Percentiles rank a stretch among this genome's conserved stretches.
phyloP scores from a whole-genome alignment of 805 yeast genomes.

The Yarrowia porcina region DNA sequence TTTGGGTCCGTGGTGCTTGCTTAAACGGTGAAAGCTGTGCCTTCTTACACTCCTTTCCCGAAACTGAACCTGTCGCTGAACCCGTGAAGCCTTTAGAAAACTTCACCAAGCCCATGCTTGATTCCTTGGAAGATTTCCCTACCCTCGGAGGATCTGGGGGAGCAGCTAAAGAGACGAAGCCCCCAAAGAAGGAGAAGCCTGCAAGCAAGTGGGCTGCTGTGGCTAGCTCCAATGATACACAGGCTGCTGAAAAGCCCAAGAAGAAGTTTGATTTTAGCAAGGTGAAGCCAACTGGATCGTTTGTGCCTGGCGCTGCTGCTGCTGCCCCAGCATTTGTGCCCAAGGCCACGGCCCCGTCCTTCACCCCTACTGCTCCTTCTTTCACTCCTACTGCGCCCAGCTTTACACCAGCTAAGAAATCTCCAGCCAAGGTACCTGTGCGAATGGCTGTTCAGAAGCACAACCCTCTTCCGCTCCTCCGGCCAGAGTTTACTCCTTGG shows the following conservation, averaged over 20 bases:
- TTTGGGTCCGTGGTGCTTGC: conserved; percentile 48
- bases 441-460: background rate
- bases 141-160: conserved; percentile 28
- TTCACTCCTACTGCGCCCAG: background rate
- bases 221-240: background rate
- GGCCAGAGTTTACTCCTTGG: conserved; percentile 35
- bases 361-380: background rate
- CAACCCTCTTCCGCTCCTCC: conserved; percentile 8
- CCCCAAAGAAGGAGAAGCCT: background rate
- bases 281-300: conserved; percentile 27
- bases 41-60: conserved; percentile 44
- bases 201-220: conserved; percentile 2
- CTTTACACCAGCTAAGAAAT: background rate
- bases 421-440: background rate
- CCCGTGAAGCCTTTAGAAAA: conserved; percentile 14
- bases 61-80: conserved; percentile 15
- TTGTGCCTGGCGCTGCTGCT: conserved; percentile 13
- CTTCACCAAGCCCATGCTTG: conserved; percentile 26
- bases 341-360: background rate
- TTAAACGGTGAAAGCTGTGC: conserved; percentile 44
- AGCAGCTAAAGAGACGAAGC: background rate
- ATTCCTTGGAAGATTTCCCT: conserved; percentile 33
- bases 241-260: background rate
- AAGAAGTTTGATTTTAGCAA: background rate
- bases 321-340: background rate